Base-by-base conservation (phyloP, 2,329 filamentous ascomycete genomes). In the Calonectria crousiana region DNA sequence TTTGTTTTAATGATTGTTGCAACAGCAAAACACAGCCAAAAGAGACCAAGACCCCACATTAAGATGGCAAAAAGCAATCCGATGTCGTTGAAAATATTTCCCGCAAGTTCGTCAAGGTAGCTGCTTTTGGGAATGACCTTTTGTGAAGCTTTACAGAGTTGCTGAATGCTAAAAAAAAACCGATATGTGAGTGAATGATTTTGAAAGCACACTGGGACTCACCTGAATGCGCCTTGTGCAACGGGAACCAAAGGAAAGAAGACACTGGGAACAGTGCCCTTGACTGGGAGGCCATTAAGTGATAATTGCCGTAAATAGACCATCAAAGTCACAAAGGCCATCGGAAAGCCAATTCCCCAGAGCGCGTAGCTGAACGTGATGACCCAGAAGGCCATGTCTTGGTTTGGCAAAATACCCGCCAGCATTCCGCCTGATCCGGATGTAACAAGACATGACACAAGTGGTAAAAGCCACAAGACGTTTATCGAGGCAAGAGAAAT, bases 261-360 rank as follows among this genome's bases (percentile, higher is more conserved):
- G 11, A 89, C 88, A 2, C 89, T 91, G 0, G 93, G 91, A 23
- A 93, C 90, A 56, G 90, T 88, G 80, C 92, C 91, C 32, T 88
- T 84, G 1, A 90, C 89, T 1, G 91, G 91, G 8, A 93, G 83
- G 56, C 91, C 89, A 80, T 93, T 88, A 0, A 93, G 79, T n/a
- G 89, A 88, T 3, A 93, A 85, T 1, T 92, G 89, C 56, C 90
- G 89, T 77, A 92, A 92, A 79, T 93, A 93, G 58, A 93, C 89
- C 23, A 88, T 88, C 16, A 93, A 82, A 28, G 92, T 86, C 3
- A 87, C 84, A 83, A 92, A 86, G 0, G 91, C 88, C n/a, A 92
- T 82, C 3, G 79, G 77, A 41, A 82, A 86, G 0, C 90, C 89
- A 66, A 89, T 89, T 0, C 91, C 91, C 91, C 90, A 93, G 76